Conservation (phyloP, 805 yeast genomes). For the Kockiozyma suomiensis region DNA sequence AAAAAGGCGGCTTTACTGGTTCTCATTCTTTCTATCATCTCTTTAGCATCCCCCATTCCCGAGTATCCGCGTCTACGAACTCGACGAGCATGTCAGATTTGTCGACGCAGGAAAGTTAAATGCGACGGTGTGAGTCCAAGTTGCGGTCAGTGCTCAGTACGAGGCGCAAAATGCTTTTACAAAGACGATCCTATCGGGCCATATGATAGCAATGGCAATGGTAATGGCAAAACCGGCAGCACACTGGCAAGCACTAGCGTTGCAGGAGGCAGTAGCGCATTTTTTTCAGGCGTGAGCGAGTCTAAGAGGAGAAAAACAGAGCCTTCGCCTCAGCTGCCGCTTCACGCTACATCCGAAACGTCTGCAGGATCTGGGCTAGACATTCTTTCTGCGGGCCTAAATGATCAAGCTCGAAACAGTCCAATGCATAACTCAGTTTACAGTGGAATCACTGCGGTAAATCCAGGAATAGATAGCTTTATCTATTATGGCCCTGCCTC, state of each 20-base stretch:
- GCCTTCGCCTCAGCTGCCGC: not conserved
- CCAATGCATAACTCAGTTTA: constrained; percentile 28
- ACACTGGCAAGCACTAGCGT: not conserved
- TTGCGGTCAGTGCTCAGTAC: constrained; percentile 29
- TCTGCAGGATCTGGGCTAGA: not conserved
- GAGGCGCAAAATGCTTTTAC: constrained; percentile 33
- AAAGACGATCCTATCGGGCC: constrained; percentile 20
- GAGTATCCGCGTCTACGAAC: constrained; percentile 34
- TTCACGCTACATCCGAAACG: not conserved
- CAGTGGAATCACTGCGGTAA: constrained; percentile 26
- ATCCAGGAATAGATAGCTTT: constrained; percentile 26
- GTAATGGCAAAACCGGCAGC: not conserved
- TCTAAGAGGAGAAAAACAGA: not conserved
- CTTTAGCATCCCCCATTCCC: constrained; percentile 31
- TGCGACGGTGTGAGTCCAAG: constrained; percentile 31
- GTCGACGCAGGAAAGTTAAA: constrained; percentile 33
- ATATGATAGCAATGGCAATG: not conserved
- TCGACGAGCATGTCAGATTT: constrained; percentile 32
- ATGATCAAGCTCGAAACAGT: not conserved
- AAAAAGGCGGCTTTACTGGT: not conserved
- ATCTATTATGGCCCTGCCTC: constrained; percentile 35
- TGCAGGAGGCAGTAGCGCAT: not conserved
- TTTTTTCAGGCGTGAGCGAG: not conserved
- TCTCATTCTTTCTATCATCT: not conserved
- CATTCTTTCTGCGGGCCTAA: not conserved